Base-by-base conservation (phyloP, 2,329 filamentous ascomycete genomes). In the Colletotrichum phormii region DNA sequence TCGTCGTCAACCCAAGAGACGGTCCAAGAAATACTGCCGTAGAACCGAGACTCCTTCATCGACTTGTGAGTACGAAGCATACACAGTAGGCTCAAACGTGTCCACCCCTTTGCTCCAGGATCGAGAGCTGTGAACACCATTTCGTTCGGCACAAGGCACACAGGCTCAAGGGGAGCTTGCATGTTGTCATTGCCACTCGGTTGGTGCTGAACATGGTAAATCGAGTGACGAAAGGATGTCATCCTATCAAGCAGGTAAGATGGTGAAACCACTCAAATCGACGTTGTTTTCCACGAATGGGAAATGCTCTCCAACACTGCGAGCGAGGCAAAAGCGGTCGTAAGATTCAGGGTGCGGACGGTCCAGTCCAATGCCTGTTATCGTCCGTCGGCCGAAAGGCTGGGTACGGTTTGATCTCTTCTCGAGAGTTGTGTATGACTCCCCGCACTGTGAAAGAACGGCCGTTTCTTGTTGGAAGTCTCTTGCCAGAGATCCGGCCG, bases 241-340 rank as follows among this genome's bases (percentile, higher is more conserved):
- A 53, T 60, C 24, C 42, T 9, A 13, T 26, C 37, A 57, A 63
- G 49, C 67, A 42, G 37, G 61, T 29, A 12, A 42, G 33, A 6
- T 22, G 31, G 26, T 58, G 67, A 64, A 59, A 54, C 62, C 33
- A 71, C 33, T 31, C 22, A 53, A 66, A 65, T 31, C 62, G 66
- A 66, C 61, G 53, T 70, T 24, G 61, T 54, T 42, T 65, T 70
- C 37, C 61, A 60, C 62, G 31, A 53, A 70, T 66, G 42, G n/a
- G 22, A 59, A 65, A 7, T 54, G 54, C 55, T 22, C 46, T 22
- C 37, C 15, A n/a, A 51, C 18, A 29, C 18, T 29, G 33, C 35
- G 59, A 26, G 57, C 13, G 49, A 26, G 35, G 26, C 35, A 53
- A 26, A 51, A 26, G 53, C 46, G 18, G 26, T 55, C n/a, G 8